Evolutionary conservation across 2,329 filamentous ascomycete genomes (phyloP), one percentile per base, ranked within the genome.

Genomic region (Sporothrix sp.): DNA sequence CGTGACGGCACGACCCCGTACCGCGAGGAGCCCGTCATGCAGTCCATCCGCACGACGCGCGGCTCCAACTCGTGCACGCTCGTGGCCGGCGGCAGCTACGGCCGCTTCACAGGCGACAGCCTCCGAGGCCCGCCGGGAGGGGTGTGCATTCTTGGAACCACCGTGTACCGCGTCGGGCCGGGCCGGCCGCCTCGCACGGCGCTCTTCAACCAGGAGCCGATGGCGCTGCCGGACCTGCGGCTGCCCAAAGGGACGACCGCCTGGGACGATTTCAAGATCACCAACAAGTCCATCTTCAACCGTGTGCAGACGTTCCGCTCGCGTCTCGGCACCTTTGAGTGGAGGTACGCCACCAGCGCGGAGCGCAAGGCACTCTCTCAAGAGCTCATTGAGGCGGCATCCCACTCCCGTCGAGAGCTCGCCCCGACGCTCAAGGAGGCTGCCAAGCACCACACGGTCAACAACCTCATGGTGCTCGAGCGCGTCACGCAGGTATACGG

Each of bases 141-240:
- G 16, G 14, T 38, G 35, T 51, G 58, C 11, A 62, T 70, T 5
- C 58, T 79, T n/a, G 72, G 69, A 55, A 66, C 61, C 1, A 82
- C 78, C 0, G 71, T 68, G 3, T 82, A 82, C 62, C 73, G 71
- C 55, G 80, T 74, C 58, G 78, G 79, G 0, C 77, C 77, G 1
- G 68, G 68, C 36, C 68, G 69, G 2, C 69, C 74, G 7, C 78
- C 79, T 3, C 62, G 69, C 38, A 63, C 83, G 21, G 58, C 60
- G 3, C 54, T 68, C n/a, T 56, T 59, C 33, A 27, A 25, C 16
- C 18, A 13, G 7, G 28, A 27, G 21, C 20, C 7, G 43, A n/a
- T 6, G 25, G 25, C 10, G 25, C 25, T 6, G 25, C 6, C 10
- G 25, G 6, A 28, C 25, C 43, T 14, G 27, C 7, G 38, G 53